Conservation (phyloP, 805 yeast species). For the Nakazawaea anatomiae region DNA sequence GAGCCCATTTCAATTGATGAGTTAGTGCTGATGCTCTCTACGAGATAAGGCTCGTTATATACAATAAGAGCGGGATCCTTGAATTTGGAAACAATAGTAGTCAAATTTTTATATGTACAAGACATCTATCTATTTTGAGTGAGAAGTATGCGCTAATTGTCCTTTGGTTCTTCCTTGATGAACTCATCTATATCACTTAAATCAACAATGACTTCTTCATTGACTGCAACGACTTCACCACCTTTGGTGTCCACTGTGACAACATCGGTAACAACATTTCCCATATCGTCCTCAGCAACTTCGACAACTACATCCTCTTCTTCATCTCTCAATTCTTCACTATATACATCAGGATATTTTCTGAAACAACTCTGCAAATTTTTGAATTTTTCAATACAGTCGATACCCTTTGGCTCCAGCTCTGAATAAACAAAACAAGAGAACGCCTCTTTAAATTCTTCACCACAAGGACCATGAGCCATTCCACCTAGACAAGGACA, state of each 20-base stretch:
- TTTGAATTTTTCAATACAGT: conserved; percentile 86
- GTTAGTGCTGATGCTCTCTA: conserved; percentile 10
- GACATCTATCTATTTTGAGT: too few relatives aligned
- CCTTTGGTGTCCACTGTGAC: conserved; percentile 1
- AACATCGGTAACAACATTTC: conserved; percentile 16
- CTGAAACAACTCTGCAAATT: conserved; percentile 94
- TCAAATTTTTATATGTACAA: too few relatives aligned
- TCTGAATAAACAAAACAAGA: conserved; percentile 92
- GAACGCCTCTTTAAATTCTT: conserved; percentile 90
- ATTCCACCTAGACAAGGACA: conserved; percentile 99
- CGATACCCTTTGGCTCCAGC: conserved; percentile 94
- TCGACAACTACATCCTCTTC: conserved; percentile 34
- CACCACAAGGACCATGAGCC: conserved; percentile 99
- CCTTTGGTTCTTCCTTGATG: neutral
- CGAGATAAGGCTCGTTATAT: neutral
- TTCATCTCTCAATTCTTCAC: conserved; percentile 84
- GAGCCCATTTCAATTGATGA: conserved; percentile 37
- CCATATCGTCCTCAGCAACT: conserved; percentile 7
- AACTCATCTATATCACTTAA: conserved; percentile 3
- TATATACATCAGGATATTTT: conserved; percentile 85
- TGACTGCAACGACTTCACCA: conserved; percentile 9
- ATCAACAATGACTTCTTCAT: conserved; percentile 10
- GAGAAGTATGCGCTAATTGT: neutral
- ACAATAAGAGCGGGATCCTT: neutral
- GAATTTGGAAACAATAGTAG: neutral